Percentiles rank a stretch among this genome's conserved stretches.
Conservation (phyloP, 208 protist species). For the Acanthamoeba royreba region DNA sequence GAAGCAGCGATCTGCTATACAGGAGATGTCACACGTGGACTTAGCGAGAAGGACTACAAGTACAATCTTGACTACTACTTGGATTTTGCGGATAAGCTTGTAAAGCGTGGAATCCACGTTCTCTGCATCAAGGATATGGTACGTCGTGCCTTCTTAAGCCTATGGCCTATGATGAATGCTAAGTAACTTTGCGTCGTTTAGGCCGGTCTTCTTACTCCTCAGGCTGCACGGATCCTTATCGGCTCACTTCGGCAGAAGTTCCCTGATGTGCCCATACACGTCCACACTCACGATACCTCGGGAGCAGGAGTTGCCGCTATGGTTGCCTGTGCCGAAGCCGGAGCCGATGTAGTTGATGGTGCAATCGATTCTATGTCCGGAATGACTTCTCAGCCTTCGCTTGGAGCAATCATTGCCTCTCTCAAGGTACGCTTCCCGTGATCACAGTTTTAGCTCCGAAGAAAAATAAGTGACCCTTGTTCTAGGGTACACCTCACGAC, state of each 20-base stretch:
- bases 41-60: slow-evolving; percentile 78
- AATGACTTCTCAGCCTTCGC: slow-evolving; percentile 84
- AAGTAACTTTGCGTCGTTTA: neutral
- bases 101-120: slow-evolving; percentile 77
- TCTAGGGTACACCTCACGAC: slow-evolving; percentile 54
- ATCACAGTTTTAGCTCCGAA: too few species aligned
- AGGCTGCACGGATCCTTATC: slow-evolving; percentile 69
- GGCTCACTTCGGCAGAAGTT: slow-evolving; percentile 62
- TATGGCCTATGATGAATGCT: too few species aligned
- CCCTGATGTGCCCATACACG: slow-evolving; percentile 86
- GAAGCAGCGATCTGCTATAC: slow-evolving; percentile 87
- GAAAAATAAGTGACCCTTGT: too few species aligned
- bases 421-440: slow-evolving; percentile 40
- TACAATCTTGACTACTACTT: slow-evolving; percentile 80
- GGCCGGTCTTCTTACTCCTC: slow-evolving; percentile 82
- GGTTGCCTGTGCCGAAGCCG: slow-evolving; percentile 78
- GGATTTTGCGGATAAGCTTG: slow-evolving; percentile 61
- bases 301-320: slow-evolving; percentile 83
- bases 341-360: slow-evolving; percentile 85
- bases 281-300: slow-evolving; percentile 91
- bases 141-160: neutral
- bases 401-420: slow-evolving; percentile 80
- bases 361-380: slow-evolving; percentile 85
- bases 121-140: slow-evolving; percentile 87
- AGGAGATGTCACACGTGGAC: slow-evolving; percentile 74